These are phyloP conservation scores for Septoria linicola DNA, from an alignment of 2,329 filamentous ascomycete species.

Conservation along the genomic window DNA sequence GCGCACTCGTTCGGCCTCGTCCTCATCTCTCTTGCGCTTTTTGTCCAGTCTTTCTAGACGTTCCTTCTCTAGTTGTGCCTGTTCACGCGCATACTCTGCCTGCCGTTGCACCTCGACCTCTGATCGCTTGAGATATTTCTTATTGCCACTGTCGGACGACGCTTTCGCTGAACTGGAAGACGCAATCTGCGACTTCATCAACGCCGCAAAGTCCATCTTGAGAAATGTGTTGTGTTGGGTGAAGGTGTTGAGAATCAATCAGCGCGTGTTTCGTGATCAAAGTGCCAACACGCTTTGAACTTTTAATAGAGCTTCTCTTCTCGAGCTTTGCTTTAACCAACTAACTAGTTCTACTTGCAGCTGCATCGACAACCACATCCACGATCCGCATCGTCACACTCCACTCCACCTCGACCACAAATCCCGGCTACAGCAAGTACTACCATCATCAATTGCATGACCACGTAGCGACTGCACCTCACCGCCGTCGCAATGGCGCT, in stretches of 20 bases:
- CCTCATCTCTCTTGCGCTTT: slow-evolving; percentile 88
- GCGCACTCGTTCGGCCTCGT: slow-evolving; percentile 68
- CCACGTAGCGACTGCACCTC: neutral
- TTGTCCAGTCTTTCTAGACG: slow-evolving; percentile 67
- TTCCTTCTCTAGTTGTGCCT: slow-evolving; percentile 69
- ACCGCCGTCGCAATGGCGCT: slow-evolving; percentile 33
- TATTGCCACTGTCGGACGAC: slow-evolving; percentile 41
- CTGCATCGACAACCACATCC: slow-evolving; percentile 2
- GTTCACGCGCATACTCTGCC: slow-evolving; percentile 77
- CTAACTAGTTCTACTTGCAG: too few species aligned
- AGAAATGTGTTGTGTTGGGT: too few species aligned
- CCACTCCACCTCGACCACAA: too few species aligned
- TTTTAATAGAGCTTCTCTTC: neutral
- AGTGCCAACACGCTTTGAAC: too few species aligned
- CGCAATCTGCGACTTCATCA: slow-evolving; percentile 91
- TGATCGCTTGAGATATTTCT: slow-evolving; percentile 81
- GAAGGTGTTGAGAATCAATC: too few species aligned
- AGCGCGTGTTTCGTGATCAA: too few species aligned
- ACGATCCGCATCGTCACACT: too few species aligned
- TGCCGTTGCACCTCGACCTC: slow-evolving; percentile 82
- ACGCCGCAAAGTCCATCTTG: slow-evolving; percentile 88
- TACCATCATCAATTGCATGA: slow-evolving; percentile 6
- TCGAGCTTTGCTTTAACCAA: slow-evolving; percentile 1
- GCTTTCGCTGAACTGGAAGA: slow-evolving; percentile 61
- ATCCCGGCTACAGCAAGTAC: too few species aligned